phyloP scores from a whole-genome alignment of 768 basidiomycete species.

The Xanthoconium purpureum region DNA sequence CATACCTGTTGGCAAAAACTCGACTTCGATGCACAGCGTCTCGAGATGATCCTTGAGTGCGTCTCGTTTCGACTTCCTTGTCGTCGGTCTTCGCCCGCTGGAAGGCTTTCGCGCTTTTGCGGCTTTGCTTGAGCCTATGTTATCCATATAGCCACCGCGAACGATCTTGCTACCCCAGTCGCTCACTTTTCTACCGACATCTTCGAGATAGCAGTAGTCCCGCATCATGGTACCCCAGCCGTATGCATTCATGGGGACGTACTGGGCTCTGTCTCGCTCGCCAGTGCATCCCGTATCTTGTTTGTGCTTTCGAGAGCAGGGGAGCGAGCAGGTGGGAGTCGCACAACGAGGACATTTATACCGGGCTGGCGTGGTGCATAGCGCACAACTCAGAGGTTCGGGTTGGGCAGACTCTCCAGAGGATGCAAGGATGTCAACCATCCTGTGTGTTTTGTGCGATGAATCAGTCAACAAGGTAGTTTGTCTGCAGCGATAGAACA shows the following conservation, averaged over 20 bases:
- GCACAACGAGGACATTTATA: slow-evolving; percentile 82
- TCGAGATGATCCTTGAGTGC: slow-evolving; percentile 67
- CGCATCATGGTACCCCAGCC: slow-evolving; percentile 85
- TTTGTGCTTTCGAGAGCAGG: slow-evolving; percentile 73
- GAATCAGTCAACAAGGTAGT: no score
- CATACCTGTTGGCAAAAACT: slow-evolving; percentile 81
- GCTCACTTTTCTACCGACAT: slow-evolving; percentile 68
- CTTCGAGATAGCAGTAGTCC: slow-evolving; percentile 86
- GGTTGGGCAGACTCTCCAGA: slow-evolving; percentile 17
- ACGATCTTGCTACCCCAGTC: slow-evolving; percentile 73
- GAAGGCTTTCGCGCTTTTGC: slow-evolving; percentile 17
- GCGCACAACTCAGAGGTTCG: slow-evolving; percentile 39
- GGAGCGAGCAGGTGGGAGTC: slow-evolving; percentile 67
- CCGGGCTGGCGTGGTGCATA: slow-evolving; percentile 51
- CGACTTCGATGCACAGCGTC: slow-evolving; percentile 65
- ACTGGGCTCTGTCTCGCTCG: slow-evolving; percentile 66
- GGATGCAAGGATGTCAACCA: slow-evolving; percentile 6
- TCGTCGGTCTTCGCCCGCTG: slow-evolving; percentile 29
- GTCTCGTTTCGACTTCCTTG: slow-evolving; percentile 55
- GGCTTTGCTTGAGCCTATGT: slow-evolving; percentile 16
- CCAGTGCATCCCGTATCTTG: slow-evolving; percentile 59
- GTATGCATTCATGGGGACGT: slow-evolving; percentile 81
- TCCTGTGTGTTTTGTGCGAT: background rate
- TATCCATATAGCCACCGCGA: slow-evolving; percentile 49
- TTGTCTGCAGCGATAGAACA: background rate